Evolutionary conservation across 2,329 filamentous ascomycete genomes (phyloP).

Genomic region (Plenodomus biglobosus): DNA sequence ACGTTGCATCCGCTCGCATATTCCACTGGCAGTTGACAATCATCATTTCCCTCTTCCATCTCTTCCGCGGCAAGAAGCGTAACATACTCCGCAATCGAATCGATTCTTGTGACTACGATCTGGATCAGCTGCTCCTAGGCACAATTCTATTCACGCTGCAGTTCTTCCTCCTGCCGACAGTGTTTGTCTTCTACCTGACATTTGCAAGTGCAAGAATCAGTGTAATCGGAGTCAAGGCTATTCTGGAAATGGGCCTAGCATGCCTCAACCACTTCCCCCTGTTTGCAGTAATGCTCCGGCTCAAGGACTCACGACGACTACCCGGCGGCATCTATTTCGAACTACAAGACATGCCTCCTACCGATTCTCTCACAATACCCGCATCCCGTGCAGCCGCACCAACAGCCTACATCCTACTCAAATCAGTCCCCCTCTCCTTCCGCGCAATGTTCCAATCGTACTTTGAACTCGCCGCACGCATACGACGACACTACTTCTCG

Average conservation of each 20-base stretch:
- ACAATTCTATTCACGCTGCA: constrained; percentile 95
- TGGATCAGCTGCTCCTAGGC: constrained; percentile 92
- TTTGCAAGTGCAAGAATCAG: constrained; percentile 93
- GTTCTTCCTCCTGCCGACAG: constrained; percentile 91
- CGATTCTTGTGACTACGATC: constrained; percentile 97
- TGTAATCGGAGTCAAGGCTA: constrained; percentile 90
- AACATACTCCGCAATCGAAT: constrained; percentile 97
- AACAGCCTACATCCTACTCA: constrained; percentile 82
- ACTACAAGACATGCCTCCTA: constrained; percentile 68
- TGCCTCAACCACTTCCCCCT: constrained; percentile 97
- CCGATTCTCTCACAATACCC: constrained; percentile 43
- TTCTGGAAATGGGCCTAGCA: constrained; percentile 86
- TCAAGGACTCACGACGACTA: constrained; percentile 88
- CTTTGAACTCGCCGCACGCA: constrained; percentile 87
- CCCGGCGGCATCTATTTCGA: constrained; percentile 92
- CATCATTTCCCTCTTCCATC: constrained; percentile 94
- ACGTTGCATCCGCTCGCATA: constrained; percentile 92
- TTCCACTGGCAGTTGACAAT: constrained; percentile 99
- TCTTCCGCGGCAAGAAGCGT: constrained; percentile 97
- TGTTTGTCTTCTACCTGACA: constrained; percentile 94
- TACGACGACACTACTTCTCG: constrained; percentile 93
- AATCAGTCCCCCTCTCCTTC: constrained; percentile 85
- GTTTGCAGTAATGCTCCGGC: constrained; percentile 91
- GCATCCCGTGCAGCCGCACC: constrained; percentile 50
- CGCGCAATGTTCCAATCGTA: constrained; percentile 97